Conservation (phyloP, 2,329 filamentous ascomycete genomes). For the Monilinia vaccinii-corymbosi region DNA sequence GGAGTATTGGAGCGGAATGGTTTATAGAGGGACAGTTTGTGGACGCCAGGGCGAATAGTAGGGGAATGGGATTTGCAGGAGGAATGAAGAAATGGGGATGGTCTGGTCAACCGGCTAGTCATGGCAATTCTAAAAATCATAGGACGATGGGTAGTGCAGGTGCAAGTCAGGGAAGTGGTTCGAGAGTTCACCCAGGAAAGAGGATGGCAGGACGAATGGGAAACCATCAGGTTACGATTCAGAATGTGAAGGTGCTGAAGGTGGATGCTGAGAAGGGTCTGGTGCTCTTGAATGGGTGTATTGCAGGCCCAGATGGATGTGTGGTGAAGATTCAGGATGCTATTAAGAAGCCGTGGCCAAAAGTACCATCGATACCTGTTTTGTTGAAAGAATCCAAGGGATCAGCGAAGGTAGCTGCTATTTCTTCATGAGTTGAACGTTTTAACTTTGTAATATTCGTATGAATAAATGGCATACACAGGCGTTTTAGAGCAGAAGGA, state of each 20-base stretch:
- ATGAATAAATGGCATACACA: slow-evolving; percentile 26
- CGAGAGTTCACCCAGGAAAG: slow-evolving; percentile 88
- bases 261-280: slow-evolving; percentile 81
- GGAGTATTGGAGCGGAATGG: slow-evolving; percentile 75
- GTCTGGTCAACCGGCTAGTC: slow-evolving; percentile 76
- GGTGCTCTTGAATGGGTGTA: slow-evolving; percentile 76
- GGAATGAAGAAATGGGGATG: slow-evolving; percentile 97
- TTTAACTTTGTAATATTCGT: slow-evolving; percentile 22
- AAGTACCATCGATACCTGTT: slow-evolving; percentile 35
- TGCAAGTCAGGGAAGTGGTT: slow-evolving; percentile 84
- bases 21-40: slow-evolving; percentile 86
- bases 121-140: slow-evolving; percentile 94
- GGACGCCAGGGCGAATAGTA: slow-evolving; percentile 68
- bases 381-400: slow-evolving; percentile 41
- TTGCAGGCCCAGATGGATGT: slow-evolving; percentile 82
- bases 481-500: slow-evolving; percentile 21
- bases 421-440: slow-evolving; percentile 16
- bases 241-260: slow-evolving; percentile 84
- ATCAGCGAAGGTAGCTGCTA: slow-evolving; percentile 28
- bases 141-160: slow-evolving; percentile 84
- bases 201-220: slow-evolving; percentile 98
- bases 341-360: slow-evolving; percentile 73
- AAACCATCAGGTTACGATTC: slow-evolving; percentile 74
- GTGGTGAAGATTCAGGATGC: slow-evolving; percentile 83
- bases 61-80: slow-evolving; percentile 90